phyloP scores from a whole-genome alignment of 192 early-diverging fungal genomes.

The Phlyctochytrium arcticum region DNA sequence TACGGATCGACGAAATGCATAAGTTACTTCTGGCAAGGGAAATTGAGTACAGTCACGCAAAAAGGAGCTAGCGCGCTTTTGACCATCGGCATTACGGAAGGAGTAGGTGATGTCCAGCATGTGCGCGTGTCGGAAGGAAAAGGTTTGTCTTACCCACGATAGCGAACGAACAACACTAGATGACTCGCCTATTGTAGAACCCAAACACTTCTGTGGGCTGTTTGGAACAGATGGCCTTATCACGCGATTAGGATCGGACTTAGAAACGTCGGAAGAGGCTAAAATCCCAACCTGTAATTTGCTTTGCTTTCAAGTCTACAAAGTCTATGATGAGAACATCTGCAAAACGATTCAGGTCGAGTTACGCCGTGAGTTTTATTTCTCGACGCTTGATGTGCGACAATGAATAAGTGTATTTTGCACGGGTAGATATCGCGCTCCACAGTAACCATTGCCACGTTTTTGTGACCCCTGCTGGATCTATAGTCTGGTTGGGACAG shows the following conservation, averaged over 20 bases:
- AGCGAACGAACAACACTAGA: neutral
- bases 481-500: neutral
- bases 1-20: conserved; percentile 28
- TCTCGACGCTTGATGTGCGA: too few species aligned
- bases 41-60: conserved; percentile 21
- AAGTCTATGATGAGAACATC: conserved; percentile 3
- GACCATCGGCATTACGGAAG: conserved; percentile 30
- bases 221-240: conserved; percentile 3
- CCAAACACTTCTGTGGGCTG: neutral
- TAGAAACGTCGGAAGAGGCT: too few species aligned
- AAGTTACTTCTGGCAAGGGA: conserved; percentile 44
- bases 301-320: too few species aligned
- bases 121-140: conserved; percentile 35
- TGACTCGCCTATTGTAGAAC: neutral
- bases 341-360: conserved; percentile 12
- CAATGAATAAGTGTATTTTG: too few species aligned
- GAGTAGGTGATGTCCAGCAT: conserved; percentile 27
- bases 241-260: neutral
- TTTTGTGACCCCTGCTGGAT: neutral
- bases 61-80: conserved; percentile 39
- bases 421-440: neutral
- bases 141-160: conserved; percentile 14
- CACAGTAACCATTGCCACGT: neutral
- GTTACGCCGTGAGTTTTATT: too few species aligned
- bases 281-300: too few species aligned